Evolutionary conservation across 352 stramenopile species (phyloP).

Genomic region (Globisporangium solare): DNA sequence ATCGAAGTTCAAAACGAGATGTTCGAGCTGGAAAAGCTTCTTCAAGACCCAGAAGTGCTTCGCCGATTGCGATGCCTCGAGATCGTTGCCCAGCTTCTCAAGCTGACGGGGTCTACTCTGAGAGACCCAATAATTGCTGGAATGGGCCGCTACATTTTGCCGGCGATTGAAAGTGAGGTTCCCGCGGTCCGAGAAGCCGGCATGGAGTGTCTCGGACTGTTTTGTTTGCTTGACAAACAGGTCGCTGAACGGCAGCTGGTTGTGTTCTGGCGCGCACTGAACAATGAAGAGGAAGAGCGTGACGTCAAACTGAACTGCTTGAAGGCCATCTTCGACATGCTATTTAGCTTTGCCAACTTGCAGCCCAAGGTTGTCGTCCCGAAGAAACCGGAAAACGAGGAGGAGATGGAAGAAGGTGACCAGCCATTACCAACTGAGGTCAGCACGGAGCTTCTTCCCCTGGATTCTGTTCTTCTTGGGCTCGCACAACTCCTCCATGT

Average conservation of each 20-base stretch:
- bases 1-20: constrained; percentile 57
- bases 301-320: constrained; percentile 79
- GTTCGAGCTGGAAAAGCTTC: constrained; percentile 52
- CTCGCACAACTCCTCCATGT: constrained; percentile 45
- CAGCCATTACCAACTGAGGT: background rate
- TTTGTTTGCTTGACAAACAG: constrained; percentile 63
- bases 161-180: constrained; percentile 72
- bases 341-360: constrained; percentile 57
- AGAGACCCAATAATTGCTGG: constrained; percentile 61
- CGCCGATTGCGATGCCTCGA: constrained; percentile 71
- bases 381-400: constrained; percentile 24
- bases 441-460: constrained; percentile 33
- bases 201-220: constrained; percentile 71
- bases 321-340: constrained; percentile 63
- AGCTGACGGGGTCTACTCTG: constrained; percentile 62
- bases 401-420: constrained; percentile 18
- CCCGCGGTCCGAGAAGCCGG: constrained; percentile 64
- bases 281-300: constrained; percentile 71
- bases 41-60: constrained; percentile 70
- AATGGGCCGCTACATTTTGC: constrained; percentile 70
- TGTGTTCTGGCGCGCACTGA: constrained; percentile 75
- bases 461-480: constrained; percentile 57
- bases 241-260: constrained; percentile 66
- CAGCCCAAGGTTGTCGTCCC: constrained; percentile 41
- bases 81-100: constrained; percentile 67